Conservation (phyloP, 2,329 filamentous ascomycete genomes). For the Fusarium sublunatum region DNA sequence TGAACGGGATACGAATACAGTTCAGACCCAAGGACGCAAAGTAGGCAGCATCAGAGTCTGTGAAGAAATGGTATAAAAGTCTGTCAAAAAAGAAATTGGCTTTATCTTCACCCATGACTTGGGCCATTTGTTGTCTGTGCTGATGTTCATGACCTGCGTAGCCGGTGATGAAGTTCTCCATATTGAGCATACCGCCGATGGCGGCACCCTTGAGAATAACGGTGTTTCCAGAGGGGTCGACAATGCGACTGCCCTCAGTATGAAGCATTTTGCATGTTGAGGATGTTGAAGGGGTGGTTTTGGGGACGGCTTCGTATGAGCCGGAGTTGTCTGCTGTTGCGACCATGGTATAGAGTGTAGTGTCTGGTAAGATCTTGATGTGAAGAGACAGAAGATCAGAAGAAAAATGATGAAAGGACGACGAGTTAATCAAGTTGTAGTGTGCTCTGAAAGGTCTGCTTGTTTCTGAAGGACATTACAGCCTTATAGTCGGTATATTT, state of each 20-base stretch:
- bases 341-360: conserved; percentile 17
- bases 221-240: conserved; percentile 56
- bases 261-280: conserved; percentile 47
- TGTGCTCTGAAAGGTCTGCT: background rate
- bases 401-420: too few species aligned
- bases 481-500: conserved; percentile 8
- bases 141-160: conserved; percentile 68
- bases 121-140: conserved; percentile 63
- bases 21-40: conserved; percentile 67
- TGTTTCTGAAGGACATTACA: background rate
- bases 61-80: conserved; percentile 68
- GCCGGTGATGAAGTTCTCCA: conserved; percentile 74
- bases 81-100: conserved; percentile 70
- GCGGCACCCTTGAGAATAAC: conserved; percentile 57
- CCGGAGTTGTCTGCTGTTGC: conserved; percentile 15
- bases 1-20: conserved; percentile 70
- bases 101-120: conserved; percentile 66
- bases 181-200: conserved; percentile 53
- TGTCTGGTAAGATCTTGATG: background rate
- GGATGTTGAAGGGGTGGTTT: conserved; percentile 10
- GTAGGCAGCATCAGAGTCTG: conserved; percentile 67
- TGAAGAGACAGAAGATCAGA: fast-evolving
- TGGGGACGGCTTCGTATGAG: conserved; percentile 5
- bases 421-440: too few species aligned
- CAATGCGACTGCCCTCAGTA: conserved; percentile 52